Evolutionary conservation across 2,329 filamentous ascomycete genomes (phyloP).

Genomic region (Colletotrichum cordylinicola): DNA sequence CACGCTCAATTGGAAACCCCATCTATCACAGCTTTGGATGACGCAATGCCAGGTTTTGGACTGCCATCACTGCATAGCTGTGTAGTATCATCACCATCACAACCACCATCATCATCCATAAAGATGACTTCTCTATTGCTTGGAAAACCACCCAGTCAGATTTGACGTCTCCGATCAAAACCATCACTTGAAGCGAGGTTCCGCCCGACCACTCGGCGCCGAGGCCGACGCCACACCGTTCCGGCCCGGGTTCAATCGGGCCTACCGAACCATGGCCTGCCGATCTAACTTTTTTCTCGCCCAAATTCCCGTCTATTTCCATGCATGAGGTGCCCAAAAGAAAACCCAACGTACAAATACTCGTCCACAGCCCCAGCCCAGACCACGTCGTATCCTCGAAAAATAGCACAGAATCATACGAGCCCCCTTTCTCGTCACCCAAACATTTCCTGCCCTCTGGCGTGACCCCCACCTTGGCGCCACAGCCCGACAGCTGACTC

Average conservation of each 20-base stretch:
- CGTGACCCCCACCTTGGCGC: not conserved
- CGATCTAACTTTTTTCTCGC: not conserved
- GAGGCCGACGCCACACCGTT: not conserved
- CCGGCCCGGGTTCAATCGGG: not conserved
- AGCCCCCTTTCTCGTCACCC: not conserved
- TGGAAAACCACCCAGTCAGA: not conserved
- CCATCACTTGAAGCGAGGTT: not conserved
- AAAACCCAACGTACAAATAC: not conserved
- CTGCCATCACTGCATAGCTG: not conserved
- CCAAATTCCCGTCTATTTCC: not conserved
- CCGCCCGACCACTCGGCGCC: constrained; percentile 1
- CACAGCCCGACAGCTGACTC: constrained; percentile 2
- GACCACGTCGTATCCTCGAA: not conserved
- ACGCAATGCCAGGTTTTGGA: not conserved
- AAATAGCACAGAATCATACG: constrained; percentile 1
- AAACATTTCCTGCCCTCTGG: not conserved
- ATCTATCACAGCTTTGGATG: not conserved
- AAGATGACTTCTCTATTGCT: not conserved
- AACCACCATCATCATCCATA: not conserved
- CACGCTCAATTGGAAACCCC: not conserved
- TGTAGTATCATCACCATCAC: not conserved
- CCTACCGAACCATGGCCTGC: not conserved
- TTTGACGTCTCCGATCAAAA: not conserved
- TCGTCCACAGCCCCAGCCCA: not conserved
- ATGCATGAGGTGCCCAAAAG: not conserved